A percentile compares a stretch with the other conserved stretches of the same genome.
phyloP scores from a whole-genome alignment of 768 basidiomycete genomes.

The Porpolomopsis calyptriformis region DNA sequence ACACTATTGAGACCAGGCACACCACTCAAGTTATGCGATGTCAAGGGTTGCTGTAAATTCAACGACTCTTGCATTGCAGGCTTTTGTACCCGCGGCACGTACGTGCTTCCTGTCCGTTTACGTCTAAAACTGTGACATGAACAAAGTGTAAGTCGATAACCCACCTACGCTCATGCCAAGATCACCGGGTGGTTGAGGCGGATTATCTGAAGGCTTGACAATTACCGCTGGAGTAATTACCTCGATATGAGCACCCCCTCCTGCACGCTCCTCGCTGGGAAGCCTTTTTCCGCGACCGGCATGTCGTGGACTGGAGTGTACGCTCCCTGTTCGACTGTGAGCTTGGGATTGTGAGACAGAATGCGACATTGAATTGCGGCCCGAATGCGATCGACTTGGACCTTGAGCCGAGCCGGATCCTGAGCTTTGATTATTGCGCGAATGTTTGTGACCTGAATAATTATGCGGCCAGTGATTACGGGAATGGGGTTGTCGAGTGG shows the following conservation, averaged over 20 bases:
- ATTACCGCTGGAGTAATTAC: background rate
- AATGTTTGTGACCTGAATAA: slow-evolving; percentile 9
- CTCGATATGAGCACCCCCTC: background rate
- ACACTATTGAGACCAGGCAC: background rate
- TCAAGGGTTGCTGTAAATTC: too few species aligned
- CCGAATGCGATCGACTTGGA: slow-evolving; percentile 18
- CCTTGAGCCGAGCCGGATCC: slow-evolving; percentile 11
- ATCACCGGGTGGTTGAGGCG: background rate
- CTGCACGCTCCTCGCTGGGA: slow-evolving; percentile 26
- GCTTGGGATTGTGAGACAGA: slow-evolving; percentile 11
- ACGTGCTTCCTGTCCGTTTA: too few species aligned
- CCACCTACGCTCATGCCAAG: too few species aligned
- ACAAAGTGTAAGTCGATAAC: background rate
- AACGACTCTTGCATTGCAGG: too few species aligned
- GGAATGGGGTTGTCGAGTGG: slow-evolving; percentile 1
- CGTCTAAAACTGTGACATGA: too few species aligned
- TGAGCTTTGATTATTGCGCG: slow-evolving; percentile 6
- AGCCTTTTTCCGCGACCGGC: slow-evolving; percentile 29
- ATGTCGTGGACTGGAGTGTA: slow-evolving; percentile 39
- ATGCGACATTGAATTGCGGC: slow-evolving; percentile 13
- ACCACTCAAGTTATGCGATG: too few species aligned
- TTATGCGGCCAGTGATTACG: slow-evolving; percentile 18
- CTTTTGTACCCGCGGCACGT: too few species aligned
- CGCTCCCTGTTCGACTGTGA: slow-evolving; percentile 29
- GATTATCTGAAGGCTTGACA: too few species aligned